Evolutionary conservation across 1,284 basidiomycete genomes (phyloP).

Genomic region (Heterobasidion parviporum): DNA sequence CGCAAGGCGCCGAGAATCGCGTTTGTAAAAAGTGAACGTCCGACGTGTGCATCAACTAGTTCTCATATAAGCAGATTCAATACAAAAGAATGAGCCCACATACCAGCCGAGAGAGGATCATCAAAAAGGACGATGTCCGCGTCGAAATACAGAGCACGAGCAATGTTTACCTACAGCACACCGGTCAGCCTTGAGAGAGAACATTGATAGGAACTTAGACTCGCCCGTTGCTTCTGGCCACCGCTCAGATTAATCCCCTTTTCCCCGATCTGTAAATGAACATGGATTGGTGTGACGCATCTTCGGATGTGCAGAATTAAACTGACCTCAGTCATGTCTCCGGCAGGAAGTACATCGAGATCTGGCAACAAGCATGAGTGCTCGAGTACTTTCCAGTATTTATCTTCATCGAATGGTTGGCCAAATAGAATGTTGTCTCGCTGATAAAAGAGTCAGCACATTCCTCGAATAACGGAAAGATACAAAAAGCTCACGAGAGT

Average conservation of each 20-base stretch:
- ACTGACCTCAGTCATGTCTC: conserved; percentile 81
- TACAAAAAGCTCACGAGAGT: background rate
- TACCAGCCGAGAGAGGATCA: conserved; percentile 20
- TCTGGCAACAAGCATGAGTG: conserved; percentile 75
- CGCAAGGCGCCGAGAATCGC: conserved; percentile 56
- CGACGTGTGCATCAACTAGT: conserved; percentile 83
- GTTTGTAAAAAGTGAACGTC: conserved; percentile 79
- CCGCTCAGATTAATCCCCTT: conserved; percentile 74
- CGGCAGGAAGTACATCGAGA: conserved; percentile 73
- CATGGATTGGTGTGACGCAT: background rate
- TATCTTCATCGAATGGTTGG: conserved; percentile 67
- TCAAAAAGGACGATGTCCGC: conserved; percentile 85
- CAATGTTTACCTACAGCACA: conserved; percentile 36
- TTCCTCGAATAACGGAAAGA: background rate
- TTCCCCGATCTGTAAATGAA: background rate
- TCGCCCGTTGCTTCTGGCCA: conserved; percentile 72
- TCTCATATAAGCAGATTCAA: conserved; percentile 41
- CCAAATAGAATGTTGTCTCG: conserved; percentile 88
- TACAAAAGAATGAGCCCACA: background rate
- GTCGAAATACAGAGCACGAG: conserved; percentile 79
- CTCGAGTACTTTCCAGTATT: conserved; percentile 70
- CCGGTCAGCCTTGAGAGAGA: background rate
- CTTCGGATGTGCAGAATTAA: conserved; percentile 16
- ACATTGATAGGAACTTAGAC: background rate
- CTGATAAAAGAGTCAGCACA: conserved; percentile 15